Evolutionary conservation across 345 rosid species (phyloP).

Genomic region (Jatropha curcas): DNA sequence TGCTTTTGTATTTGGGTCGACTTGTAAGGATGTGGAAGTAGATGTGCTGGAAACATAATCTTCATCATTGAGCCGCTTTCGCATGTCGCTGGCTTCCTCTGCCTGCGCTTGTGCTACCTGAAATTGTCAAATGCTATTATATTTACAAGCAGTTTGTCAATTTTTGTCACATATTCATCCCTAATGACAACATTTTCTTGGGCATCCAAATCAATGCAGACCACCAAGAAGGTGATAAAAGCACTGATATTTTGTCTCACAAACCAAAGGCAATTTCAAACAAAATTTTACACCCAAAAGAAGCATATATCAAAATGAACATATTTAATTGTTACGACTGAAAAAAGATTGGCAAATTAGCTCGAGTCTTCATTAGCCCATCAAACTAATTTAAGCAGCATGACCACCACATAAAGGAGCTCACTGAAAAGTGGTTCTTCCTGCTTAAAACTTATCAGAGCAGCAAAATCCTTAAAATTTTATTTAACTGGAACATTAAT

Average conservation of each 20-base stretch:
- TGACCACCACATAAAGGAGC: background rate
- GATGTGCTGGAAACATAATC: conserved; percentile 44
- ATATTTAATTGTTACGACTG: background rate
- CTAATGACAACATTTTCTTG: too few species aligned
- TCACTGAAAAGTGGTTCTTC: background rate
- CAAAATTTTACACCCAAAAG: background rate
- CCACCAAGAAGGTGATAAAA: background rate
- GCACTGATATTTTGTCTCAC: background rate
- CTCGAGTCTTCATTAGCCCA: background rate
- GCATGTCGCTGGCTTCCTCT: conserved; percentile 73
- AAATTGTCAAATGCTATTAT: conserved; percentile 11
- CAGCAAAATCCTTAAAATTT: background rate
- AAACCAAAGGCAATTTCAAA: background rate
- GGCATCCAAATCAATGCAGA: background rate
- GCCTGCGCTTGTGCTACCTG: conserved; percentile 81
- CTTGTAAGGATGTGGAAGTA: conserved; percentile 23
- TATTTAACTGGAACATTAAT: background rate
- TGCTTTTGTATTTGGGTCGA: conserved; percentile 36
- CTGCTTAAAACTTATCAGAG: background rate
- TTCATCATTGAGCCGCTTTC: conserved; percentile 58
- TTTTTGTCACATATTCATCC: too few species aligned
- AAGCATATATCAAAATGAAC: background rate
- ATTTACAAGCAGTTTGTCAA: background rate
- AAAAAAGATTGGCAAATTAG: background rate
- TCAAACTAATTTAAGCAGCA: background rate